A percentile compares a stretch with the other conserved stretches of the same genome.
These are phyloP conservation scores for Trichoderma sp. DNA, from an alignment of 2,329 filamentous ascomycete species.

Conservation along the genomic window DNA sequence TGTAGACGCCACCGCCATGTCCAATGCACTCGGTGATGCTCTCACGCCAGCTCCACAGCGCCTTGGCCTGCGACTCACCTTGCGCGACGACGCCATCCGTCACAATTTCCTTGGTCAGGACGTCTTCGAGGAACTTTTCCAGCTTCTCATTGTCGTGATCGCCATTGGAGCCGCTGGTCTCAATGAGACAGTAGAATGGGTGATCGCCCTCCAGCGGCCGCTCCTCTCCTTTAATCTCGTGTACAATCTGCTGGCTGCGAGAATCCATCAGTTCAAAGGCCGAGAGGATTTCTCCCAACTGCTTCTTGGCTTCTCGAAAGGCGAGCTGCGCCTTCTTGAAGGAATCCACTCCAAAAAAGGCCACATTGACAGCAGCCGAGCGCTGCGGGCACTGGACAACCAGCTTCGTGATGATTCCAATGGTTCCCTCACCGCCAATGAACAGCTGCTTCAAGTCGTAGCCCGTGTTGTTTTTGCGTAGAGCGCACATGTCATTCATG, in stretches of 20 bases:
- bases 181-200: constrained; percentile 94
- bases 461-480: constrained; percentile 98
- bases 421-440: constrained; percentile 92
- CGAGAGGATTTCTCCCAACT: constrained; percentile 92
- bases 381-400: constrained; percentile 88
- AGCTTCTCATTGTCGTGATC: constrained; percentile 95
- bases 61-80: constrained; percentile 84
- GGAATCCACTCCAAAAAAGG: constrained; percentile 87
- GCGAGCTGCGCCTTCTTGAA: constrained; percentile 87
- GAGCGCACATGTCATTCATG: constrained; percentile 81
- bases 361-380: constrained; percentile 88
- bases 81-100: constrained; percentile 89
- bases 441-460: constrained; percentile 98
- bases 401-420: constrained; percentile 89
- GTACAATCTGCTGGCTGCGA: constrained; percentile 76
- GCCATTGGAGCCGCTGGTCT: constrained; percentile 91
- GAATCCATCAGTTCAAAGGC: constrained; percentile 98
- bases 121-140: constrained; percentile 84
- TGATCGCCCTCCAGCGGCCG: constrained; percentile 80
- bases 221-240: constrained; percentile 73
- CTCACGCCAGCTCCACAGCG: constrained; percentile 91
- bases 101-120: constrained; percentile 87
- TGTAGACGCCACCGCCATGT: constrained; percentile 94
- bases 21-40: constrained; percentile 87
- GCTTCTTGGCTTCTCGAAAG: constrained; percentile 85